Base-by-base conservation (phyloP, 2,329 filamentous ascomycete genomes). In the Aspergillus ibericus region DNA sequence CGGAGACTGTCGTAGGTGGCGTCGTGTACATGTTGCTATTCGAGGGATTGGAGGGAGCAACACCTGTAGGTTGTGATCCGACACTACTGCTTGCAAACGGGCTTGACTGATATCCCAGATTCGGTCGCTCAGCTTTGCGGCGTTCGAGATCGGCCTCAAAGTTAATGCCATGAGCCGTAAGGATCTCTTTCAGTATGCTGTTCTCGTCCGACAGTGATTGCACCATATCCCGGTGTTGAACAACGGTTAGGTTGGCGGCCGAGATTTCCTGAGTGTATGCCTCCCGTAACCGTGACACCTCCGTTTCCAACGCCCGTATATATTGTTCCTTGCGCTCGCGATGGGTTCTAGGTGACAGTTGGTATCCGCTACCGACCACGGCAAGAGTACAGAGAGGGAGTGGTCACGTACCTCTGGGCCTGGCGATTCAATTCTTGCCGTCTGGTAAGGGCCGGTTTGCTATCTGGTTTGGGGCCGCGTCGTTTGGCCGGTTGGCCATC, bases 311-410 rank as follows among this genome's bases (percentile, higher is more conserved):
- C 10, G 90, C 87, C 75, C 96, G 96, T 80, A 97, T 96, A 75
- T 98, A 98, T 68, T 92, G 84, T 77, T 98, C 95, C 75, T 98
- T 98, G 66, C 95, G 87, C 78, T 98, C 95, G 56, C 95, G 92
- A 76, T 99, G 95, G 16, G 95, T 98, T 72, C 95, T 96, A 71
- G 55, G 58, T 32, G 29, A 35, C 46, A 25, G 47, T 60, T 58
- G 52, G 58, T 36, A 55, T 72, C 34, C 72, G 59, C 22, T 49
- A 52, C 51, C 27, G 46, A 46, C 25, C 18, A 15, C 9, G 38
- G 34, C 25, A n/a, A 2, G 27, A 36, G 1, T 42, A n/a, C 15
- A 27, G n/a, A 13, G 13, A 44, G 20, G 49, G 27, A 12, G 36
- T 20, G 15, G 15, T 32, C 40, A 54, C 57, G 40, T 85, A 96